Base-by-base conservation (phyloP, 306 rosid species). In the Cucumis sativus region DNA sequence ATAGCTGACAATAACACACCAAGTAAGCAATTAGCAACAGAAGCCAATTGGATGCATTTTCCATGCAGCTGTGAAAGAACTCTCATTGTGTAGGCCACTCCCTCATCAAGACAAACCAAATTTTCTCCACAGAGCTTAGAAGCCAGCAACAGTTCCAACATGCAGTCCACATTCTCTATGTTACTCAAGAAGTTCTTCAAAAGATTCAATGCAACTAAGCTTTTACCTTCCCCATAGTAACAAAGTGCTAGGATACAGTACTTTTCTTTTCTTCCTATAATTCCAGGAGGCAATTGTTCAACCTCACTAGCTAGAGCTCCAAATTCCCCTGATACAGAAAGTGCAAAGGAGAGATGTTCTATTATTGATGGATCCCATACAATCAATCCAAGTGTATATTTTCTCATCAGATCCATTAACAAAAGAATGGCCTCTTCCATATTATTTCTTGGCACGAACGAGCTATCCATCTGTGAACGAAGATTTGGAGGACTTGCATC, bases 351-450 rank as follows among this genome's bases (percentile, higher is more conserved):
- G 83, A 94, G 93, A 82, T 94, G 97, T 75, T 94, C 88, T 39
- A 91, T 54, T 78, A 91, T 76, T 45, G 96, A 90, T 33, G 96
- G 91, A 79, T 94, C 98, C 93, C 97, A 90, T 51, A 6, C 80
- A 52, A 89, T 83, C 84, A 73, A 80, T 87, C 90, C 89, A 16
- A 70, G 78, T 84, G 75, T 21, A 20, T 78, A 82, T 52, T 92
- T 86, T 77, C 88, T 85, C 20, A 91, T 68, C 33, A 94, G 88
- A 86, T 88, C 77, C 85, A 89, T 74, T 51, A 94, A 86, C 80
- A 94, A 85, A 82, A 94, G 94, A 79, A 89, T 76, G 76, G 97
- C 97, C 83, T 94, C 98, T 87, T 94, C 98, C 78, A 88, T 33
- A 56, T 94, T 94, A 87, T 89, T 94, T 86, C 87, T 85, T 1